Evolutionary conservation across 176 grass and related monocot species (phyloP), one percentile per base, ranked within the genome.

Genomic region (Musa troglodytarum): DNA sequence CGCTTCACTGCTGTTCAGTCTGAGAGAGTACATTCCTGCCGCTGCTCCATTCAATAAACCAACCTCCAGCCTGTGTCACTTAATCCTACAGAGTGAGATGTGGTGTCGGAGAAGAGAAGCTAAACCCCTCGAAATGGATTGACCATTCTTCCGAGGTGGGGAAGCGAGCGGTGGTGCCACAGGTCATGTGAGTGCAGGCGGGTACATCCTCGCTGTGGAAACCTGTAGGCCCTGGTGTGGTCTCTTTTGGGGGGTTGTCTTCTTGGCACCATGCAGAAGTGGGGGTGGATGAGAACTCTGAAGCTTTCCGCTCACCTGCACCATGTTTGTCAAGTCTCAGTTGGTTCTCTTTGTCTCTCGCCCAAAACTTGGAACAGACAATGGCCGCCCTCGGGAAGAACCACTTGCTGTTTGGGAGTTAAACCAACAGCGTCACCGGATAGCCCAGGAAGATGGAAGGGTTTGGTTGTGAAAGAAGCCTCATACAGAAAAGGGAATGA

Each of bases 121-220:
- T 9, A 14, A 49, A 14, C 1, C 14, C 29, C 20, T 8, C 11
- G 10, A 20, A 22, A 63, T 11, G 19, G 20, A 63, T 63, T 25
- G 19, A 1, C 3, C n/a, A 14, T 65, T 65, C 23, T 26, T 65
- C 26, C 0, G 57, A 61, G 17, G 57, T 61, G n/a, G n/a, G 9
- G n/a, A 57, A 57, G 63, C 15, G 21, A 65, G 11, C 10, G 25
- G 22, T 65, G 63, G 63, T 65, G 63, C 14, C 22, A 19, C 16
- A 43, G 68, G 1, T 50, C 25, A n/a, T 51, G 25, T 10, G 49
- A 43, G 29, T 70, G 68, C 49, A 50, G 68, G 15, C 43, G 50
- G 68, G 17, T 70, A 50, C 43, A 70, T 70, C 43, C 68, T 70
- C 52, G 43, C n/a, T 70, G 20, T n/a, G 49, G 68, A 50, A 70